Evolutionary conservation across 176 grass and related monocot genomes (phyloP).

Genomic region (Tuctoria greenei): DNA sequence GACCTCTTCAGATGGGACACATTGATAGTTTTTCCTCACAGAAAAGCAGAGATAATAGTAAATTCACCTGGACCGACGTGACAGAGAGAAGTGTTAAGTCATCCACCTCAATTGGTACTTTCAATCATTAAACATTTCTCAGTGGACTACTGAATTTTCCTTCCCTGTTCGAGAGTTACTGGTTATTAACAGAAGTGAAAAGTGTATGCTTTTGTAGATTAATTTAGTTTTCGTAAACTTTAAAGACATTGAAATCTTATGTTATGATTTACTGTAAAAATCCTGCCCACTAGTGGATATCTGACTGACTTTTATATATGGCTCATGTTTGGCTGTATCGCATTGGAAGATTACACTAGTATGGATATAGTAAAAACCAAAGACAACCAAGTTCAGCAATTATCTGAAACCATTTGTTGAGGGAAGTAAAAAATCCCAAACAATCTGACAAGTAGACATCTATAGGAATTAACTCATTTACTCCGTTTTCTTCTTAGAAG

Average conservation of each 20-base stretch:
- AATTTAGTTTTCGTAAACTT: conserved; percentile 12
- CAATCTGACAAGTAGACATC: background rate
- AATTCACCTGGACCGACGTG: conserved; percentile 80
- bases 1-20: conserved; percentile 65
- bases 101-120: conserved; percentile 52
- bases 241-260: background rate
- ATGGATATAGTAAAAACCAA: background rate
- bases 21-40: conserved; percentile 78
- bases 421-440: background rate
- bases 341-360: background rate
- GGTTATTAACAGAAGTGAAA: conserved; percentile 10
- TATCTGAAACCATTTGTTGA: background rate
- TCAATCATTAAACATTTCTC: conserved; percentile 15
- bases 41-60: conserved; percentile 67
- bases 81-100: conserved; percentile 46
- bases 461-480: too few species aligned
- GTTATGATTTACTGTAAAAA: background rate
- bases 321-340: background rate
- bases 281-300: background rate
- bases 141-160: background rate
- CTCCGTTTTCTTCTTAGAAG: background rate
- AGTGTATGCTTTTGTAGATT: conserved; percentile 20
- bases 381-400: background rate
- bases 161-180: background rate
- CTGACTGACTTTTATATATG: background rate